A percentile compares a stretch with the other conserved stretches of the same genome.
phyloP scores from a whole-genome alignment of 768 basidiomycete genomes.

The Leccinum subgranulosum region DNA sequence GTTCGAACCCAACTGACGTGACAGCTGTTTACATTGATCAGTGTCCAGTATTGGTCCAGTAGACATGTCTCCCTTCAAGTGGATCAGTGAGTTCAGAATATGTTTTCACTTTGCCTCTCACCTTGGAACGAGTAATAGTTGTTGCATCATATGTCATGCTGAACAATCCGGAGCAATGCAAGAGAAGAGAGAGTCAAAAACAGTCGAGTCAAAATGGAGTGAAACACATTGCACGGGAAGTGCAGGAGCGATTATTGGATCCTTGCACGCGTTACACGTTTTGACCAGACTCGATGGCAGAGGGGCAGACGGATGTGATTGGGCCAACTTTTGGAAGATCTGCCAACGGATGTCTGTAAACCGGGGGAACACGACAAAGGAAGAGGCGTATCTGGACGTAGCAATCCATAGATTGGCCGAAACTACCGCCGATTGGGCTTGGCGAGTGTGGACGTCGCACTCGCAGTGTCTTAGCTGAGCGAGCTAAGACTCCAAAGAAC shows the following conservation, averaged over 20 bases:
- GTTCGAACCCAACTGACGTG: no score
- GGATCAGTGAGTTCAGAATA: no score
- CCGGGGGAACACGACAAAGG: neutral
- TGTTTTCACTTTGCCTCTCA: no score
- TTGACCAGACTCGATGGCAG: slow-evolving; percentile 2
- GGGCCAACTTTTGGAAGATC: slow-evolving; percentile 33
- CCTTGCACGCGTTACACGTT: slow-evolving; percentile 22
- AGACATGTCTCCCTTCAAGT: no score
- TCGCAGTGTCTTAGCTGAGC: no score
- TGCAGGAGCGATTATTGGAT: slow-evolving; percentile 14
- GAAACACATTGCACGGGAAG: slow-evolving; percentile 19
- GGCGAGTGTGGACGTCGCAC: no score
- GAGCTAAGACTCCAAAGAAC: no score
- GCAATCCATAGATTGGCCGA: slow-evolving; percentile 41
- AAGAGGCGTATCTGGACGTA: slow-evolving; percentile 35
- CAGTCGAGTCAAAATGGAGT: neutral
- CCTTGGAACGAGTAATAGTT: neutral
- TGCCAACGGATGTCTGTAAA: slow-evolving; percentile 1
- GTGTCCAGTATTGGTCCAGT: no score
- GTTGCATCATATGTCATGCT: slow-evolving; percentile 10
- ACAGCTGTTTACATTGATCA: no score
- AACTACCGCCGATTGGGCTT: no score
- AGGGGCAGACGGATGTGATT: slow-evolving; percentile 7
- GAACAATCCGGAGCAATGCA: slow-evolving; percentile 14
- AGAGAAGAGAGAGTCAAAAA: neutral